Percentiles rank a stretch among this genome's conserved stretches.
Evolutionary conservation across 169 alveolate species (phyloP).

Genomic region (Eimeria maxima): DNA sequence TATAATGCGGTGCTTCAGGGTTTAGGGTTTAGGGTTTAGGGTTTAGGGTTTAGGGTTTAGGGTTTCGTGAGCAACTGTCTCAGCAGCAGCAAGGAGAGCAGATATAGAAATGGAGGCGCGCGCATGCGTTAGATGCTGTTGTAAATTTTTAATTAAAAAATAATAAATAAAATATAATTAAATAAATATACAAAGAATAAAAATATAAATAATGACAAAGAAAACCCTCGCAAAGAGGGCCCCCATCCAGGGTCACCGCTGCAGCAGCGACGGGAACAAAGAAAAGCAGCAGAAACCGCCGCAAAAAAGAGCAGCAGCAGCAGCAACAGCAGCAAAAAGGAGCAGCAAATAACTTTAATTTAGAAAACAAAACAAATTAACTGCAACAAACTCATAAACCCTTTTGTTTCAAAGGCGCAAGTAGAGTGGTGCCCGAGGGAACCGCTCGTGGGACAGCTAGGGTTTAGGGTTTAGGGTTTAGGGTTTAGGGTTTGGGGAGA

Average conservation of each 20-base stretch:
- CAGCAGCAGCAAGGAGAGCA: no score
- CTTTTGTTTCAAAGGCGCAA: not conserved
- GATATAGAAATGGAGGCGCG: no score
- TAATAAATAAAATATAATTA: not conserved
- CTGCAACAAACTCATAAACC: not conserved
- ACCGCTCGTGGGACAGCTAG: constrained; percentile 23
- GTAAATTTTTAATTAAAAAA: not conserved
- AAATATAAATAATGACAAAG: not conserved
- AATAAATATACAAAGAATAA: not conserved
- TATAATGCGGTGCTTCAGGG: not conserved
- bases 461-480: constrained; percentile 25
- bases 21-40: constrained; percentile 26
- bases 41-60: constrained; percentile 12
- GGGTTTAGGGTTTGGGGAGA: not conserved
- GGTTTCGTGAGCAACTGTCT: not conserved
- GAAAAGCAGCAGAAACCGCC: constrained; percentile 10
- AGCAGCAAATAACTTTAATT: not conserved
- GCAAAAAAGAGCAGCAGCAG: not conserved
- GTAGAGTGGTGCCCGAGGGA: not conserved
- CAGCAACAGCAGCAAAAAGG: not conserved
- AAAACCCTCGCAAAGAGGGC: not conserved
- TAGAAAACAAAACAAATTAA: not conserved
- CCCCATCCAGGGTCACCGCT: constrained; percentile 19
- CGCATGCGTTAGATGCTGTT: no score
- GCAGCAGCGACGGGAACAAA: constrained; percentile 49